These are phyloP conservation scores for Starmerella geochares DNA, from an alignment of 805 yeast species.

Conservation along the genomic window DNA sequence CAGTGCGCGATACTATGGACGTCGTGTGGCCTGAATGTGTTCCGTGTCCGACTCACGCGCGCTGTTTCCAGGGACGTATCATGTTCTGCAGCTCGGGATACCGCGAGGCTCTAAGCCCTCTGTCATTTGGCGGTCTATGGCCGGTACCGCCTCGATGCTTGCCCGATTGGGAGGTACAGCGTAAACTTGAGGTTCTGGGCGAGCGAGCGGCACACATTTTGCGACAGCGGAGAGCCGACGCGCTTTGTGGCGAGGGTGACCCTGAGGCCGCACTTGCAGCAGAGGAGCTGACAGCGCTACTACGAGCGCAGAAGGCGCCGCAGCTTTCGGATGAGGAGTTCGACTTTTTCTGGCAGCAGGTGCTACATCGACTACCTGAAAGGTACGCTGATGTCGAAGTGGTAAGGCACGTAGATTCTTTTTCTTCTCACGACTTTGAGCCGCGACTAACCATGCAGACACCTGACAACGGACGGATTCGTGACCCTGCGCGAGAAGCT, in stretches of 20 bases:
- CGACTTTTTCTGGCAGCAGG: constrained; percentile 62
- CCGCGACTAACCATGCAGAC: constrained; percentile 12
- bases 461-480: constrained; percentile 3
- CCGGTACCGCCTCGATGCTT: constrained; percentile 59
- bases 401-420: constrained; percentile 60
- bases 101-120: constrained; percentile 43
- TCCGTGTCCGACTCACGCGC: constrained; percentile 72
- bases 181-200: constrained; percentile 54
- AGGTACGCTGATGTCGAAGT: constrained; percentile 37
- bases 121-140: constrained; percentile 45
- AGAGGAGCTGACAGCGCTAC: constrained; percentile 26
- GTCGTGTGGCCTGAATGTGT: constrained; percentile 38
- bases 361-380: constrained; percentile 48
- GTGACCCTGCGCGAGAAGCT: constrained; percentile 1
- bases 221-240: constrained; percentile 56
- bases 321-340: constrained; percentile 45
- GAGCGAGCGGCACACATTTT: constrained; percentile 56
- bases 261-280: constrained; percentile 33
- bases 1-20: constrained; percentile 17
- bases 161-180: constrained; percentile 62
- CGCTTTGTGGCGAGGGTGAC: constrained; percentile 36
- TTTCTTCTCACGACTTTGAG: constrained; percentile 6
- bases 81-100: constrained; percentile 65
- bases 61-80: constrained; percentile 52
- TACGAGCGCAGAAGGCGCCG: constrained; percentile 24